Evolutionary conservation across 139 green algal genomes (phyloP).

Genomic region (Nannochloris sp.): DNA sequence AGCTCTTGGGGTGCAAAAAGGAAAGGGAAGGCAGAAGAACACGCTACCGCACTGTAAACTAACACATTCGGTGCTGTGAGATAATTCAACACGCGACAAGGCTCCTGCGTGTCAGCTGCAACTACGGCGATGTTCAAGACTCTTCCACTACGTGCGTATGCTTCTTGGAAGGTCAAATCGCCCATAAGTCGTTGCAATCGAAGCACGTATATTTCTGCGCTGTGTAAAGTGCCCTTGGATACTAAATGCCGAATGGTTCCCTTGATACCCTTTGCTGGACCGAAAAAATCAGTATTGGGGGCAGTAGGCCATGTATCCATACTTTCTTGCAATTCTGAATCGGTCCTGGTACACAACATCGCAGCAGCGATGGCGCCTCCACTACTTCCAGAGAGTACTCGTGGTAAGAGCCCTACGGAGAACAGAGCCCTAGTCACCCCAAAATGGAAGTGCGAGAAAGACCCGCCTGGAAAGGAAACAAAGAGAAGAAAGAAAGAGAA

Average conservation of each 20-base stretch:
- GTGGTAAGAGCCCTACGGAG: conserved; percentile 74
- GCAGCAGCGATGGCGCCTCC: conserved; percentile 81
- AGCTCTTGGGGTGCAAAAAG: conserved; percentile 77
- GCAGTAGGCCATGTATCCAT: conserved; percentile 43
- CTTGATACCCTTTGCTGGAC: conserved; percentile 48
- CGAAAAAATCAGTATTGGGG: conserved; percentile 72
- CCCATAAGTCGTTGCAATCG: conserved; percentile 56
- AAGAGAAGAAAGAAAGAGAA: too few relatives aligned
- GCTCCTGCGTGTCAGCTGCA: conserved; percentile 86
- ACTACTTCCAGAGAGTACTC: conserved; percentile 82
- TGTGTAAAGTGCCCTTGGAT: conserved; percentile 42
- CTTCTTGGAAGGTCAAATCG: conserved; percentile 76
- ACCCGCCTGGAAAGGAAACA: too few relatives aligned
- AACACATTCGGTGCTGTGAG: conserved; percentile 78
- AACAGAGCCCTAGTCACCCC: conserved; percentile 80
- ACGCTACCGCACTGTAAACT: conserved; percentile 81
- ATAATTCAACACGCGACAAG: conserved; percentile 85
- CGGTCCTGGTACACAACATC: conserved; percentile 58
- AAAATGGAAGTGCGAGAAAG: conserved; percentile 73
- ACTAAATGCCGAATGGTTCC: conserved; percentile 58
- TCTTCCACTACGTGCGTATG: conserved; percentile 70
- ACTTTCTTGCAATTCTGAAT: conserved; percentile 54
- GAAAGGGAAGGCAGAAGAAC: conserved; percentile 76
- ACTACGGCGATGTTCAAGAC: conserved; percentile 87
- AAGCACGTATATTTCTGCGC: conserved; percentile 32